phyloP scores from a whole-genome alignment of 495 filamentous ascomycete species.

The Viridothelium virens region DNA sequence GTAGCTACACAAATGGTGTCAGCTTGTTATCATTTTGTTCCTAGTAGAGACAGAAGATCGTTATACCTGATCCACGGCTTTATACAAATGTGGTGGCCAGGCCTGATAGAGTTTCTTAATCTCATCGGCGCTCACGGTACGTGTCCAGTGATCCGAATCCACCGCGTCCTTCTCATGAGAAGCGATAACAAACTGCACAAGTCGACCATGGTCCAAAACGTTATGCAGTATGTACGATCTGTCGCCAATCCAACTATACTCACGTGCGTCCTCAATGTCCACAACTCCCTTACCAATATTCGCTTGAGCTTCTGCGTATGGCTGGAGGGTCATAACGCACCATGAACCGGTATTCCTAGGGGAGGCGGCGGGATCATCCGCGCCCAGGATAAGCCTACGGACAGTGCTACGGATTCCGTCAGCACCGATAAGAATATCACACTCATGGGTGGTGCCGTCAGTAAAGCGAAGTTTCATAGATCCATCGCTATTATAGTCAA shows the following conservation, averaged over 20 bases:
- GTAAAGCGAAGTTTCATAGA: conserved; percentile 44
- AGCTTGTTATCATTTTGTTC: not conserved
- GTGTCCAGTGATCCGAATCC: conserved; percentile 2
- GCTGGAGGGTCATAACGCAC: conserved; percentile 6
- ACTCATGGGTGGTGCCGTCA: conserved; percentile 46
- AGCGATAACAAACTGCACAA: conserved; percentile 6
- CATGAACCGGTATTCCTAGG: conserved; percentile 36
- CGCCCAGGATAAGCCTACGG: conserved; percentile 40
- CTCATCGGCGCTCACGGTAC: conserved; percentile 2
- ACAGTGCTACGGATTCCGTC: conserved; percentile 51
- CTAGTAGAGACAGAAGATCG: not conserved
- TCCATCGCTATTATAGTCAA: conserved; percentile 26
- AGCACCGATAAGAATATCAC: conserved; percentile 43
- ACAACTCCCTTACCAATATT: not conserved
- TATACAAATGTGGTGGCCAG: conserved; percentile 35
- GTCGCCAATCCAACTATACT: conserved; percentile 16
- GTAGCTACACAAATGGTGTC: not conserved
- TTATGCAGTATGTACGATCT: conserved; percentile 19
- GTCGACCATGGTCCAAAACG: conserved; percentile 19
- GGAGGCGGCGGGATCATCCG: conserved; percentile 32
- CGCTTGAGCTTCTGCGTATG: conserved; percentile 7
- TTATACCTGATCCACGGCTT: conserved; percentile 6
- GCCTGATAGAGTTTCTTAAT: not conserved
- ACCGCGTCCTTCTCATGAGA: conserved; percentile 3
- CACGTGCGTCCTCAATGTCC: not conserved